A percentile compares a stretch with the other conserved stretches of the same genome.
These are phyloP conservation scores for Sanghuangporus sanghuang DNA, from an alignment of 1,284 basidiomycete species.

Conservation along the genomic window DNA sequence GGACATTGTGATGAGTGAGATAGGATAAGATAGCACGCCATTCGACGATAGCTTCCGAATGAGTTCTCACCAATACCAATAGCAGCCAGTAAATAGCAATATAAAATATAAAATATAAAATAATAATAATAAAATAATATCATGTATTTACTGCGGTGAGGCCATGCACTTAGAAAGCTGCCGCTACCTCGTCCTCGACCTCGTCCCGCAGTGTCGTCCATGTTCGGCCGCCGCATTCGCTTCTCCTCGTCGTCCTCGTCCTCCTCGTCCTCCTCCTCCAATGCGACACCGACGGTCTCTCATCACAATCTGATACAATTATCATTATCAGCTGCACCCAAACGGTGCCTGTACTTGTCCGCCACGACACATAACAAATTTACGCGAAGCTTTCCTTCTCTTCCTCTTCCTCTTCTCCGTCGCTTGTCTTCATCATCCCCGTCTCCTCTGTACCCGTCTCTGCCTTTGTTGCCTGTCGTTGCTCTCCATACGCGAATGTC, in stretches of 20 bases:
- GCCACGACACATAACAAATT: background rate
- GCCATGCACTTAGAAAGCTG: no score
- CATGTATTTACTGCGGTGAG: no score
- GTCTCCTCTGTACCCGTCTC: background rate
- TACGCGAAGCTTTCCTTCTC: background rate
- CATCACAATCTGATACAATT: background rate
- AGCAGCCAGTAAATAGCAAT: no score
- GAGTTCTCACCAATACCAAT: no score
- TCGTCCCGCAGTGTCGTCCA: background rate
- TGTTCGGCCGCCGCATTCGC: background rate
- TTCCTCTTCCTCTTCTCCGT: background rate
- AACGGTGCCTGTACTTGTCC: background rate
- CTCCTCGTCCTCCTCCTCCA: no score
- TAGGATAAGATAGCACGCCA: no score
- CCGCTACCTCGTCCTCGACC: no score
- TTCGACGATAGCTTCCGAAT: no score
- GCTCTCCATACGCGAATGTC: background rate
- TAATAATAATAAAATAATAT: no score
- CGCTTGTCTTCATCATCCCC: background rate
- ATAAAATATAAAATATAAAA: no score
- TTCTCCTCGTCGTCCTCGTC: background rate
- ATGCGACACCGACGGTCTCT: background rate
- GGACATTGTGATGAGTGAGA: background rate
- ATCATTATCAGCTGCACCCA: background rate
- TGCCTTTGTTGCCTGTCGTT: background rate